Evolutionary conservation across 2,329 filamentous ascomycete genomes (phyloP), one percentile per base, ranked within the genome.

Genomic region (Diaporthe australafricana): DNA sequence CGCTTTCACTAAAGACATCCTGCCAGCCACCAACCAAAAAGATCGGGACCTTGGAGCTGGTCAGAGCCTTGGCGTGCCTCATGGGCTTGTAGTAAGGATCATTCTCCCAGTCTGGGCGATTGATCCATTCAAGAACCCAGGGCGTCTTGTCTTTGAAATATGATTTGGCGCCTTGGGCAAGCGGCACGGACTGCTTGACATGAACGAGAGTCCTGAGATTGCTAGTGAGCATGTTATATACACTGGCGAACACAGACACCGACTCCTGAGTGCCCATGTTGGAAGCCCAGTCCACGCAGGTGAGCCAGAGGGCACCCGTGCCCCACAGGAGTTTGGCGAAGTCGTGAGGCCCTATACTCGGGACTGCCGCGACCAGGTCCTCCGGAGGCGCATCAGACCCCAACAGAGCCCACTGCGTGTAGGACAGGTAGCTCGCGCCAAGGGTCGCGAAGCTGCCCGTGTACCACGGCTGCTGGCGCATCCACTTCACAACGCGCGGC

Each of bases 381-480:
- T 63, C 32, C 8, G 71, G 74, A 2, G 75, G 72, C 5, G 75
- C 73, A 20, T 66, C 63, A 17, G 69, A 50, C 0, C 48, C 72
- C 65, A 77, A 66, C 35, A 77, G 47, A 3, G 74, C 68, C 76
- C 76, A 77, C 66, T 76, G 75, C 30, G 71, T 63, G 53, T 74
- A 76, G 2, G 73, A 72, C 35, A 76, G 62, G 57, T 76, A 77
- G 42, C 71, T 74, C 32, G 65, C 52, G 14, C 76, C 76, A 0
- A 75, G 14, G 1, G 74, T 76, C n/a, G 65, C 75, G 30, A 77
- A 77, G 22, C 45, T 65, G 27, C 76, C 76, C 0, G 75, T 73
- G 60, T 76, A 77, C 76, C 76, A 77, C 1, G 62, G 30, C 68
- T 77, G 76, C 20, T 45, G 45, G 17, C 75, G 73, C 75, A 75